These are phyloP conservation scores for Bondarzewia mesenterica DNA, from an alignment of 1,284 basidiomycete species.

Conservation along the genomic window DNA sequence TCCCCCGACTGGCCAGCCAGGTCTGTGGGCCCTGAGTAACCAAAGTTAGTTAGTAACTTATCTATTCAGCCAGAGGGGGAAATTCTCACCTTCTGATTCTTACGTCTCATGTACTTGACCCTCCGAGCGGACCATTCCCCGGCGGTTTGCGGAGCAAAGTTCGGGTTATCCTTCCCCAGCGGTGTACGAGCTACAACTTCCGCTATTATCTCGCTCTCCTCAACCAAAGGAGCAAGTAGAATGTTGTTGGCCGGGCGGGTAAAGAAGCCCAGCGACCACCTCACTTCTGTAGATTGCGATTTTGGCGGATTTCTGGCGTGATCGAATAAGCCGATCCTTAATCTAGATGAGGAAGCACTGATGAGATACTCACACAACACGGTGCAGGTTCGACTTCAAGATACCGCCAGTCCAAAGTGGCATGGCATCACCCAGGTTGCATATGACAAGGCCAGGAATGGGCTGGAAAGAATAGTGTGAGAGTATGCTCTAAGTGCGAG, in stretches of 20 bases:
- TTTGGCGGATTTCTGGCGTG: neutral
- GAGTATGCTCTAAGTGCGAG: neutral
- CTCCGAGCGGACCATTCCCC: neutral
- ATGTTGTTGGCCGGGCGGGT: neutral
- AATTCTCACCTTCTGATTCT: neutral
- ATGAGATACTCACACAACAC: neutral
- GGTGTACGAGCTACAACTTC: neutral
- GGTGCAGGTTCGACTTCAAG: neutral
- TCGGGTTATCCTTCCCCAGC: neutral
- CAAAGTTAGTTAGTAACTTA: too few species aligned
- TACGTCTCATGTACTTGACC: neutral
- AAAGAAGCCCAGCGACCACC: neutral
- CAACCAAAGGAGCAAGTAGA: neutral
- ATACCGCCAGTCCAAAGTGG: neutral
- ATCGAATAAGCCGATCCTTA: too few species aligned
- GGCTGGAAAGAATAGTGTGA: slow-evolving; percentile 17
- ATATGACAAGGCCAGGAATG: slow-evolving; percentile 22
- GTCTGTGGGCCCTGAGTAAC: neutral
- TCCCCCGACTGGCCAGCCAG: neutral
- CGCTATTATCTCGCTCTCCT: neutral
- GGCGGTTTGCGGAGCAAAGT: neutral
- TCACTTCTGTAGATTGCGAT: neutral
- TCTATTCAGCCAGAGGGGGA: too few species aligned
- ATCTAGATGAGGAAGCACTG: neutral
- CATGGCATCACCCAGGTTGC: slow-evolving; percentile 13